Evolutionary conservation across 352 stramenopile genomes (phyloP), one percentile per base, ranked within the genome.

Genomic region (Phytophthora constricta): DNA sequence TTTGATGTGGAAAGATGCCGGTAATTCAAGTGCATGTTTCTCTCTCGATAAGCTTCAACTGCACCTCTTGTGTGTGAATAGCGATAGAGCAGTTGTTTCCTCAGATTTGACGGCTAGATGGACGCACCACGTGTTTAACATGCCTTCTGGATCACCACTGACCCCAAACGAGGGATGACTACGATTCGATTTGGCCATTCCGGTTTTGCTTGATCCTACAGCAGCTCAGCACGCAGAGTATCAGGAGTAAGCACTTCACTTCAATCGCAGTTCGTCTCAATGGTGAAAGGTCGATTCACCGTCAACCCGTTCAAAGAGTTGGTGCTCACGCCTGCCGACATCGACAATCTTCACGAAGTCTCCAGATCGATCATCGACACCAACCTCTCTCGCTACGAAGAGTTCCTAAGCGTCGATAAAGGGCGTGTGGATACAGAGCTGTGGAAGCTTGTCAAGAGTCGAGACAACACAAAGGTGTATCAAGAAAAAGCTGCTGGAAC

Each of bases 371-470:
- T 80, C 20, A 48, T 80, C 23, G 58, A 77, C 45, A 67, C 57
- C 3, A 75, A 80, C 31, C 48, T 80, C 0, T 59, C 58, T 25
- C 54, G 61, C 19, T 76, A 80, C 23, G 68, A 80, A 57, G 52
- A 72, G 3, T 77, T 71, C 27, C 43, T 77, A 23, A 67, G 54
- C 23, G 48, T 68, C 5, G 70, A 80, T 25, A 65, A 68, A 11
- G 27, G 50, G 3, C 41, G 23, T 8, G 25, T 76, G 2, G 52
- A 80, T 49, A 19, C 5, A 1, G 43, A 45, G 10, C 57, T 68
- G 4, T 80, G 72, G 72, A 80, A 80, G 54, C 62, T 80, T 22
- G 57, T 81, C 37, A 77, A 73, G 41, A 59, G 70, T 46, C 64
- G 45, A 43, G 72, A 76, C 41, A 64, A 53, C 39, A 57, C 60